Evolutionary conservation across 352 stramenopile species (phyloP).

Genomic region (Phytophthora chlamydospora): DNA sequence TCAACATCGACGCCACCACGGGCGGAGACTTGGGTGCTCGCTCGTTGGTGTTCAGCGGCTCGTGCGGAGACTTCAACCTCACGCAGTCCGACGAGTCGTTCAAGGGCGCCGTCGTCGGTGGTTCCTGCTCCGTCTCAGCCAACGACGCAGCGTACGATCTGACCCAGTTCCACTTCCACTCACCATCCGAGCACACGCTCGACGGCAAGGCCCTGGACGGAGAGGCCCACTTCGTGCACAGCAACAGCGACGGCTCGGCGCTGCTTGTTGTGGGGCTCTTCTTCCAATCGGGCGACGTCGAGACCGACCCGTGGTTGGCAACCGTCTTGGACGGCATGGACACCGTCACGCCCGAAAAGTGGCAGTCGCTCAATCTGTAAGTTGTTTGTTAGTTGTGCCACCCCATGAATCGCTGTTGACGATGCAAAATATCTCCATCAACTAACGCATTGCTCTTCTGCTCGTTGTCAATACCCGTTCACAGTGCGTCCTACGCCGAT

Average conservation of each 20-base stretch:
- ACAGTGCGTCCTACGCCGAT: slow-evolving; percentile 27
- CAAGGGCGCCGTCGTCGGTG: slow-evolving; percentile 23
- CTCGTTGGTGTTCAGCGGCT: slow-evolving; percentile 32
- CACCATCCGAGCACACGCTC: slow-evolving; percentile 49
- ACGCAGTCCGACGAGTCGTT: slow-evolving; percentile 36
- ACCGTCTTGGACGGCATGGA: slow-evolving; percentile 34
- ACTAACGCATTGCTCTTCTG: slow-evolving; percentile 1
- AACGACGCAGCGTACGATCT: slow-evolving; percentile 22
- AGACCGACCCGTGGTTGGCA: slow-evolving; percentile 35
- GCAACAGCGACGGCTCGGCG: slow-evolving; percentile 27
- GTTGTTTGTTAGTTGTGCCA: slow-evolving; percentile 3
- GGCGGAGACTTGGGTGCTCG: slow-evolving; percentile 5
- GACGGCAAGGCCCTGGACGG: slow-evolving; percentile 36
- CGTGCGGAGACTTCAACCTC: slow-evolving; percentile 32
- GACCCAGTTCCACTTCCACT: slow-evolving; percentile 49
- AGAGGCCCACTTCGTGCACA: slow-evolving; percentile 55
- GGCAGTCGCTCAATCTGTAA: slow-evolving; percentile 26
- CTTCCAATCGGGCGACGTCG: slow-evolving; percentile 11
- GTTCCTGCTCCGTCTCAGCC: slow-evolving; percentile 26
- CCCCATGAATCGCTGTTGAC: not conserved
- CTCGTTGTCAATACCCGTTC: not conserved
- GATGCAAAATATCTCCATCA: not conserved
- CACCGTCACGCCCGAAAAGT: slow-evolving; percentile 20
- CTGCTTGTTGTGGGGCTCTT: slow-evolving; percentile 47
- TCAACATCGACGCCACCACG: slow-evolving; percentile 33